Evolutionary conservation across 257 asterid species (phyloP).

Genomic region (Gynochthodes officinalis): DNA sequence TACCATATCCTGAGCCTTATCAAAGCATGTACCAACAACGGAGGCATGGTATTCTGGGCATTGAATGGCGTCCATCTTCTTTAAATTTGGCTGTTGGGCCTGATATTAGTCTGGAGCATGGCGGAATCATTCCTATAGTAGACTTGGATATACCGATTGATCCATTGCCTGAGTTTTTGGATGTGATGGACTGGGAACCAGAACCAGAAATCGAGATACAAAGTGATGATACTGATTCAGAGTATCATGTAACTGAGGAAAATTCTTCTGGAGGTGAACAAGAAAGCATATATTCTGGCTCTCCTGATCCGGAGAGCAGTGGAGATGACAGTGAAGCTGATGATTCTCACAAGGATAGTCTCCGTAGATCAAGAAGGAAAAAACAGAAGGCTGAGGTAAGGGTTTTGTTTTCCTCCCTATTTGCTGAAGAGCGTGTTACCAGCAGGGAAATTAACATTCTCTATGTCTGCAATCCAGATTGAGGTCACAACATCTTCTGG

Average conservation of each 20-base stretch:
- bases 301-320: constrained; percentile 57
- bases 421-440: constrained; percentile 1
- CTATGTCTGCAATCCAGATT: constrained; percentile 38
- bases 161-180: constrained; percentile 83
- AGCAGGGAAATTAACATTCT: constrained; percentile 10
- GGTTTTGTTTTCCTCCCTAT: constrained; percentile 3
- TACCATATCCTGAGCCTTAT: constrained; percentile 95
- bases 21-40: constrained; percentile 84
- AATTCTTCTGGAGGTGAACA: constrained; percentile 83
- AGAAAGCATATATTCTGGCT: constrained; percentile 48
- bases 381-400: constrained; percentile 63
- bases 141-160: constrained; percentile 78
- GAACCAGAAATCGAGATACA: constrained; percentile 86
- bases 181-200: constrained; percentile 97
- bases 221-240: constrained; percentile 91
- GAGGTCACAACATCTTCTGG: constrained; percentile 91
- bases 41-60: constrained; percentile 86
- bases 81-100: constrained; percentile 79
- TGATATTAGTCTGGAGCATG: constrained; percentile 80
- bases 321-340: constrained; percentile 62
- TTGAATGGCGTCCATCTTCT: constrained; percentile 96
- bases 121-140: constrained; percentile 64
- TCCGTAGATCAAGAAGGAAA: constrained; percentile 79
- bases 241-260: constrained; percentile 83
- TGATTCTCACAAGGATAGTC: constrained; percentile 46